These are phyloP conservation scores for Kodamaea fungicola DNA, from an alignment of 1,139 yeast genomes.

Conservation along the genomic window DNA sequence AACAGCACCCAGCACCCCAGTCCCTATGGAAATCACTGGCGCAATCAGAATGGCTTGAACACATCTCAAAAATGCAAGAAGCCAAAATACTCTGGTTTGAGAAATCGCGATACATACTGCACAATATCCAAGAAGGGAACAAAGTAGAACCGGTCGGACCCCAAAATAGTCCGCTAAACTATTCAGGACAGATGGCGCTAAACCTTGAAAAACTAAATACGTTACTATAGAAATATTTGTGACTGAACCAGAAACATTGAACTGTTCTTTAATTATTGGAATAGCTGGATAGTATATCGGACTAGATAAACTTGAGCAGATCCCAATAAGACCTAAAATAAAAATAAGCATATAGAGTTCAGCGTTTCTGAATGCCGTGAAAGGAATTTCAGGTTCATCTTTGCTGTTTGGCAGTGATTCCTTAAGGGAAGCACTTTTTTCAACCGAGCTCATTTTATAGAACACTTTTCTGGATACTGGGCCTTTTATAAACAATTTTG, in stretches of 20 bases:
- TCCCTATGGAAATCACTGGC: slow-evolving; percentile 35
- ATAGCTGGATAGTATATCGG: slow-evolving; percentile 42
- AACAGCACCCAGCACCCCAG: slow-evolving; percentile 40
- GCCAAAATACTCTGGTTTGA: slow-evolving; percentile 38
- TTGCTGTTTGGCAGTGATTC: too few relatives aligned
- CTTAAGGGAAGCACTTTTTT: too few relatives aligned
- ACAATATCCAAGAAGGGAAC: slow-evolving; percentile 51
- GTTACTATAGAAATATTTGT: slow-evolving; percentile 37
- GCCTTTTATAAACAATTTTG: background rate
- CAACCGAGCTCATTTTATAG: too few relatives aligned
- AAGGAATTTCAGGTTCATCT: too few relatives aligned
- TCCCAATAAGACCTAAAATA: slow-evolving; percentile 28
- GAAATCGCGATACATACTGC: slow-evolving; percentile 63
- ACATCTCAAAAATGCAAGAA: slow-evolving; percentile 33
- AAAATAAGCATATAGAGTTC: slow-evolving; percentile 17
- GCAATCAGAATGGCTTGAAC: slow-evolving; percentile 41
- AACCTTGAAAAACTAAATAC: slow-evolving; percentile 37
- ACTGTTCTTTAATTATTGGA: slow-evolving; percentile 28
- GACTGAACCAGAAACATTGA: slow-evolving; percentile 21
- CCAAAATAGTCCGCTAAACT: slow-evolving; percentile 66
- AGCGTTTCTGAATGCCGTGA: slow-evolving; percentile 13
- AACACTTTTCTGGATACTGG: too few relatives aligned
- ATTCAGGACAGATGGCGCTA: slow-evolving; percentile 57
- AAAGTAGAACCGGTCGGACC: slow-evolving; percentile 58
- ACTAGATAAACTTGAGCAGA: slow-evolving; percentile 38